A percentile compares a stretch with the other conserved stretches of the same genome.
phyloP scores from a whole-genome alignment of 306 rosid genomes.

The Rubus idaeus region DNA sequence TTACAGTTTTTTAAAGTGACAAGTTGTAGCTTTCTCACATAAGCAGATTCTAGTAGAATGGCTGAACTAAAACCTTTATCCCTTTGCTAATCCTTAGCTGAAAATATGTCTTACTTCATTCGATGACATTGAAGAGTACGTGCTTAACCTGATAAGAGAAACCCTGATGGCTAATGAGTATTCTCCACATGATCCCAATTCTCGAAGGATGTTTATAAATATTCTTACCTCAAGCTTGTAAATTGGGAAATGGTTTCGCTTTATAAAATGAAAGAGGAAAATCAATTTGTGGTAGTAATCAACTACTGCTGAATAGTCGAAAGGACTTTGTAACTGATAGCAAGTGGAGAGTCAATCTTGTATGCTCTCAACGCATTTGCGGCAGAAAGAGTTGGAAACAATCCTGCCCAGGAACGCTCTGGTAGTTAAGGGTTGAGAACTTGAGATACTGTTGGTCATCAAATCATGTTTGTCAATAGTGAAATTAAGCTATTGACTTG shows the following conservation, averaged over 20 bases:
- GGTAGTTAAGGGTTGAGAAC: not conserved
- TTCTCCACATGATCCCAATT: not conserved
- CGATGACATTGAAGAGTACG: not conserved
- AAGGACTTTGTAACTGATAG: not conserved
- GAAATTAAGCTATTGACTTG: not conserved
- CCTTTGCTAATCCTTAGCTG: not conserved
- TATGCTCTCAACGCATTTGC: not conserved
- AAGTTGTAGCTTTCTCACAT: not conserved
- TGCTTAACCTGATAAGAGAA: not conserved
- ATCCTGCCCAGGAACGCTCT: not conserved
- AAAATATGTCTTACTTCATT: not conserved
- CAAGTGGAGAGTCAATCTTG: not conserved
- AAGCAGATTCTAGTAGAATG: not conserved
- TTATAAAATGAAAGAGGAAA: too few species aligned
- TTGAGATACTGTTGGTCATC: not conserved
- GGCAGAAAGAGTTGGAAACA: not conserved
- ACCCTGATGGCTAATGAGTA: not conserved
- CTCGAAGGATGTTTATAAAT: not conserved
- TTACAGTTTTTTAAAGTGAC: not conserved
- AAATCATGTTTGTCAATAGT: not conserved
- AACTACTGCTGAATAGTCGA: conserved; percentile 2
- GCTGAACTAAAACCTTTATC: not conserved
- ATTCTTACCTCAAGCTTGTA: not conserved
- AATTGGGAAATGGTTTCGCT: not conserved
- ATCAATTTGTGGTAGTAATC: not conserved